Conservation (phyloP, 192 early-diverging fungal genomes). For the Entomortierella beljakovae region DNA sequence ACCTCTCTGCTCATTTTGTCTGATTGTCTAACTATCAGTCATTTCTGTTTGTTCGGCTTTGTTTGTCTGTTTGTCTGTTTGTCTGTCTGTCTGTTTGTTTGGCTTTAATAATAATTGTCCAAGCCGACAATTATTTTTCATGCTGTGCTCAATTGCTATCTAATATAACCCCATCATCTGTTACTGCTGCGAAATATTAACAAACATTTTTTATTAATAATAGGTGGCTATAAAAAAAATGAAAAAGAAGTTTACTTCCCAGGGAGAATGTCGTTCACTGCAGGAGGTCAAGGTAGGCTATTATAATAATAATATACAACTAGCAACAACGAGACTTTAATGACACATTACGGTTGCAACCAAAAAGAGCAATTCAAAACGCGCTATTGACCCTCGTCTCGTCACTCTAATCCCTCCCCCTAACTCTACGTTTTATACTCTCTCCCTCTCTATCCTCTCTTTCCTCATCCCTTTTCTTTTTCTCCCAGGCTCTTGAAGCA, state of each 20-base stretch:
- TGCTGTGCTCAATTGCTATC: not conserved
- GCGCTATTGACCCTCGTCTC: not conserved
- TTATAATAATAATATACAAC: not conserved
- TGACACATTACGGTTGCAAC: not conserved
- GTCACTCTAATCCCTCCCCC: not conserved
- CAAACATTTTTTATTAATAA: too few relatives aligned
- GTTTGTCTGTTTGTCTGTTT: too few relatives aligned
- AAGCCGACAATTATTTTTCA: too few relatives aligned
- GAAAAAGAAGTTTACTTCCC: conserved; percentile 84
- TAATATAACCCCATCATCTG: too few relatives aligned
- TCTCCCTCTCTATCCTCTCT: not conserved
- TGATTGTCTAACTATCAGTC: not conserved
- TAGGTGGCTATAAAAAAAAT: conserved; percentile 93
- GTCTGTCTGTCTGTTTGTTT: too few relatives aligned
- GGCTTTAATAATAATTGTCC: too few relatives aligned
- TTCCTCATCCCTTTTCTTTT: not conserved
- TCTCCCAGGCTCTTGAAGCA: conserved; percentile 71
- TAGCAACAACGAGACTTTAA: too few relatives aligned
- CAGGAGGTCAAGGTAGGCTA: conserved; percentile 79
- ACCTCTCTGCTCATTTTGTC: not conserved
- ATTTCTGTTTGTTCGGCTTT: not conserved
- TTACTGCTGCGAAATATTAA: not conserved
- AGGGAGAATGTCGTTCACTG: conserved; percentile 77
- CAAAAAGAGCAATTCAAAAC: too few relatives aligned
- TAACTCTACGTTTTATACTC: not conserved